Conservation (phyloP, 2,329 filamentous ascomycete species). For the Annulohypoxylon truncatum region DNA sequence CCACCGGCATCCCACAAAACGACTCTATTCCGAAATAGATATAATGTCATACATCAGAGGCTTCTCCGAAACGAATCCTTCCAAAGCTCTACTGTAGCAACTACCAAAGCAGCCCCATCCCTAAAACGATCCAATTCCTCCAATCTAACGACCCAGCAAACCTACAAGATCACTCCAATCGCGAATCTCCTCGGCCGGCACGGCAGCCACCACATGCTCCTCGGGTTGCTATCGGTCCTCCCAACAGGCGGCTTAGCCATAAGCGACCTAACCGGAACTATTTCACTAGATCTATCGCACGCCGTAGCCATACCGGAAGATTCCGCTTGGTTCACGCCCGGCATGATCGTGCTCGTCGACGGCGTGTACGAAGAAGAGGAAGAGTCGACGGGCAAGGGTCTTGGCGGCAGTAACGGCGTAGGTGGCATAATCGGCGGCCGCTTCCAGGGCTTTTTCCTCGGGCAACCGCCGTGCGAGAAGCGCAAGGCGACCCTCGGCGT, state of each 20-base stretch:
- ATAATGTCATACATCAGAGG: slow-evolving; percentile 91
- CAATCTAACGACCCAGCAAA: slow-evolving; percentile 65
- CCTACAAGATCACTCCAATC: slow-evolving; percentile 90
- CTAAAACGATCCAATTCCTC: slow-evolving; percentile 70
- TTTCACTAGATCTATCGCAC: slow-evolving; percentile 83
- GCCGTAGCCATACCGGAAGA: slow-evolving; percentile 85
- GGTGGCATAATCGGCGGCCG: slow-evolving; percentile 92
- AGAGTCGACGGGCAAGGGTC: slow-evolving; percentile 72
- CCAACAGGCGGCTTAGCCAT: slow-evolving; percentile 86
- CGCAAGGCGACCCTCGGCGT: slow-evolving; percentile 82
- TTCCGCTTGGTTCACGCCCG: slow-evolving; percentile 91
- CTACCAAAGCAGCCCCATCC: slow-evolving; percentile 63
- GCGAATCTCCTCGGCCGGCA: slow-evolving; percentile 80
- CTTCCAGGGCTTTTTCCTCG: slow-evolving; percentile 90
- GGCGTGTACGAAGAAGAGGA: slow-evolving; percentile 97
- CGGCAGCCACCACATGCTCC: slow-evolving; percentile 84
- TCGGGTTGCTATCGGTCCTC: slow-evolving; percentile 83
- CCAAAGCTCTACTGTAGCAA: slow-evolving; percentile 80
- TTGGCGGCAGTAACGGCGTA: slow-evolving; percentile 83
- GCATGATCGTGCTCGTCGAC: slow-evolving; percentile 95
- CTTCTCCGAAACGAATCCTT: slow-evolving; percentile 94
- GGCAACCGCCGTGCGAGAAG: slow-evolving; percentile 90
- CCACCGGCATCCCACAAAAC: slow-evolving; percentile 86
- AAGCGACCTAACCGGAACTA: slow-evolving; percentile 88
- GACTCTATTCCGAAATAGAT: slow-evolving; percentile 86